Conservation (phyloP, 192 early-diverging fungal genomes). For the Coemansia sp. region DNA sequence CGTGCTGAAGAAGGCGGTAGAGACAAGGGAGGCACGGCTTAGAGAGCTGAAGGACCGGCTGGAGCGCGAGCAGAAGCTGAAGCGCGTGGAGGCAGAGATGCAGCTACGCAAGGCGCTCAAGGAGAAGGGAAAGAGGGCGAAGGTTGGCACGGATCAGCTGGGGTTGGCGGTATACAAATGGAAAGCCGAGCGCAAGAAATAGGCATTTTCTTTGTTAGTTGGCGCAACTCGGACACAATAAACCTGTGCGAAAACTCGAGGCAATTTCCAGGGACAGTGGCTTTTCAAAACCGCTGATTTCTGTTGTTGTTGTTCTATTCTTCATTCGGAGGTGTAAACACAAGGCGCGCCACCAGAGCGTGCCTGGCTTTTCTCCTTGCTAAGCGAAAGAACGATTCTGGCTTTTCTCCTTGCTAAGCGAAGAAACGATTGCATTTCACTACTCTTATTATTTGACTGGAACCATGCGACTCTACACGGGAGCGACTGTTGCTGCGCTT, state of each 20-base stretch:
- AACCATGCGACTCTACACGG: not conserved
- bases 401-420: not conserved
- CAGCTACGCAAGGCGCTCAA: constrained; percentile 75
- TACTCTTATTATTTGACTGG: not conserved
- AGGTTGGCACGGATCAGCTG: constrained; percentile 78
- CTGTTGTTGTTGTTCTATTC: no score
- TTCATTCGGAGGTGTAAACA: no score
- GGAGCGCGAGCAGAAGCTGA: constrained; percentile 76
- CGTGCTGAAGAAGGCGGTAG: constrained; percentile 24
- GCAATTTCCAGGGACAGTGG: no score
- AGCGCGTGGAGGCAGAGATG: constrained; percentile 75
- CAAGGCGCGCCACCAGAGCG: no score
- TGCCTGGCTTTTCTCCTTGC: not conserved
- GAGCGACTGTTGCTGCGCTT: not conserved
- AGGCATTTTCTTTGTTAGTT: constrained; percentile 12
- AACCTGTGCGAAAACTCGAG: no score
- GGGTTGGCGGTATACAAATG: constrained; percentile 93
- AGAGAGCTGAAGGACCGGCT: constrained; percentile 75
- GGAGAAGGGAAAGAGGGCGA: constrained; percentile 78
- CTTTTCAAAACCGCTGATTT: no score
- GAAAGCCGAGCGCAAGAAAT: constrained; percentile 87
- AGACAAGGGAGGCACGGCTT: constrained; percentile 56
- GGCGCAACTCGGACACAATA: not conserved
- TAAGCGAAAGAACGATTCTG: no score
- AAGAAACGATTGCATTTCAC: not conserved